phyloP scores from a whole-genome alignment of 768 basidiomycete species.

The Collybiopsis confluens region DNA sequence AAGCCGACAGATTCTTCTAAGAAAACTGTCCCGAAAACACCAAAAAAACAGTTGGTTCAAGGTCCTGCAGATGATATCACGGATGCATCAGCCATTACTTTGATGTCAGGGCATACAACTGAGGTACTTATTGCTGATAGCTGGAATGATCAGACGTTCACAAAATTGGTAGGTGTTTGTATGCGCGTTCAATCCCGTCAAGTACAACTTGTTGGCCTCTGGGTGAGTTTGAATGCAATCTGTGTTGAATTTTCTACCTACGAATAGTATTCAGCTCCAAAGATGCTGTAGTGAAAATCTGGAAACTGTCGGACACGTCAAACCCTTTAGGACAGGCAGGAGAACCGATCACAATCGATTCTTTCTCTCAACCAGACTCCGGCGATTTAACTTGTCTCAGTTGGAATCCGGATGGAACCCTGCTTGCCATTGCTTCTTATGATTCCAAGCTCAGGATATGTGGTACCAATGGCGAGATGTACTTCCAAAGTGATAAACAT shows the following conservation, averaged over 20 bases:
- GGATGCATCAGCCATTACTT: conserved; percentile 37
- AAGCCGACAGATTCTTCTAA: conserved; percentile 10
- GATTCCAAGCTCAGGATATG: conserved; percentile 70
- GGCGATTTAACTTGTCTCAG: conserved; percentile 74
- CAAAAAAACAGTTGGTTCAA: conserved; percentile 27
- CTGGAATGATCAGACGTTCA: neutral
- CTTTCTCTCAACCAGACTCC: conserved; percentile 39
- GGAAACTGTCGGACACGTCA: conserved; percentile 51
- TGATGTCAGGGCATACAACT: conserved; percentile 56
- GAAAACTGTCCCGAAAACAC: conserved; percentile 18
- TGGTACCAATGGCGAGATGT: conserved; percentile 53
- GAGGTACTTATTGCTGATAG: conserved; percentile 35
- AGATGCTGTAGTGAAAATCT: conserved; percentile 70
- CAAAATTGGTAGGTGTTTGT: conserved; percentile 60
- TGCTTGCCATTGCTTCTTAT: conserved; percentile 76
- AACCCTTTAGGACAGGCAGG: conserved; percentile 21
- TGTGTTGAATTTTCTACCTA: conserved; percentile 8
- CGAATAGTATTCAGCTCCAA: conserved; percentile 50
- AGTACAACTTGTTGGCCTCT: conserved; percentile 58
- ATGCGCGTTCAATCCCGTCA: conserved; percentile 72
- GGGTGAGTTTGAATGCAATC: conserved; percentile 46
- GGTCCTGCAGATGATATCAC: conserved; percentile 40
- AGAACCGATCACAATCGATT: conserved; percentile 42
- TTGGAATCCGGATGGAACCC: conserved; percentile 71
- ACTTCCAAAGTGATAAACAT: conserved; percentile 62